These are phyloP conservation scores for Myrmaecium sp. DNA, from an alignment of 2,329 filamentous ascomycete genomes.

Conservation along the genomic window DNA sequence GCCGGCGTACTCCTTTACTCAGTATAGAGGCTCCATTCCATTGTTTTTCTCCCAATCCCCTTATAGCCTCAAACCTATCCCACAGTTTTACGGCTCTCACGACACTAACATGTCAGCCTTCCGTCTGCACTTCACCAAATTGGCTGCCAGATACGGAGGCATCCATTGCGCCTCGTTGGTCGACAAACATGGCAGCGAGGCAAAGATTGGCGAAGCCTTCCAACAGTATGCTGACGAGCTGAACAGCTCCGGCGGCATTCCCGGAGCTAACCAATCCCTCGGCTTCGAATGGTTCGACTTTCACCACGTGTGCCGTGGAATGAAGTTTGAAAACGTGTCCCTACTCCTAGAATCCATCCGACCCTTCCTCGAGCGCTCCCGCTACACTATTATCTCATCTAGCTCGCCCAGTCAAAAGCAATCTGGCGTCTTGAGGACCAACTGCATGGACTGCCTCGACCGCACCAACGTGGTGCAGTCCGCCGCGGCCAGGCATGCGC, in stretches of 20 bases:
- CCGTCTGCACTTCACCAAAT: constrained; percentile 56
- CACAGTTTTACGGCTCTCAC: constrained; percentile 63
- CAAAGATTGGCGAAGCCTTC: constrained; percentile 62
- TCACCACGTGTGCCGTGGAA: constrained; percentile 76
- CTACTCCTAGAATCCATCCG: constrained; percentile 56
- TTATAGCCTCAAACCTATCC: constrained; percentile 79
- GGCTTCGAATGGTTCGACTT: constrained; percentile 97
- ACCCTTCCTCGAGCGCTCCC: constrained; percentile 48
- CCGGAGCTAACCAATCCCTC: constrained; percentile 32
- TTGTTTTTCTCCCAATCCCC: constrained; percentile 91
- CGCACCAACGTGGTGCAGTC: constrained; percentile 93
- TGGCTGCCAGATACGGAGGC: constrained; percentile 54
- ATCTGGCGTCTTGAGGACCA: constrained; percentile 69
- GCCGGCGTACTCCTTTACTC: constrained; percentile 67
- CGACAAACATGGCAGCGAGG: constrained; percentile 73
- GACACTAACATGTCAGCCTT: constrained; percentile 67
- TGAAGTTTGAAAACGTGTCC: constrained; percentile 94
- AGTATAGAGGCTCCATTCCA: constrained; percentile 80
- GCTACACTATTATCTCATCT: constrained; percentile 47
- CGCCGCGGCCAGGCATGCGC: constrained; percentile 66
- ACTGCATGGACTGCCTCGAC: constrained; percentile 97
- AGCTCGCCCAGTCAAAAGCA: constrained; percentile 35
- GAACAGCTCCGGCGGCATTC: constrained; percentile 40
- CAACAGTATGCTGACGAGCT: constrained; percentile 48
- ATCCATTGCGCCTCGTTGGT: constrained; percentile 72